phyloP scores from a whole-genome alignment of 352 stramenopile genomes.

The Bremia lactucae region DNA sequence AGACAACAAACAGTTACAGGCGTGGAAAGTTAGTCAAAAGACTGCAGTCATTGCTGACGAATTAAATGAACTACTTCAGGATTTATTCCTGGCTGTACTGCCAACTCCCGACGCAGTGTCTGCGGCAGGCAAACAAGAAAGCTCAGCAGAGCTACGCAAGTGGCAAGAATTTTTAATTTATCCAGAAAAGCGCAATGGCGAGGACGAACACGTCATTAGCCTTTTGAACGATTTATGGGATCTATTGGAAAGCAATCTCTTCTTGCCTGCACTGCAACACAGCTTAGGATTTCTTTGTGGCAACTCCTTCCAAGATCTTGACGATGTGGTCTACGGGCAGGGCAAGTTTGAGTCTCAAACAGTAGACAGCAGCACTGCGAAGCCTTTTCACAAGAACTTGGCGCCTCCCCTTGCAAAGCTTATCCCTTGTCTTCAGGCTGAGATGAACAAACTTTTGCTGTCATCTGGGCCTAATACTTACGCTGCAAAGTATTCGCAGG shows the following conservation, averaged over 20 bases:
- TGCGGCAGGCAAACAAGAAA: constrained; percentile 20
- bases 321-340: constrained; percentile 57
- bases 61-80: constrained; percentile 63
- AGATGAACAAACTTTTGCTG: constrained; percentile 61
- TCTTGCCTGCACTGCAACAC: constrained; percentile 59
- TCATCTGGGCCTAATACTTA: constrained; percentile 41
- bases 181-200: constrained; percentile 47
- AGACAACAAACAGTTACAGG: constrained; percentile 42
- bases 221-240: constrained; percentile 78
- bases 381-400: constrained; percentile 24
- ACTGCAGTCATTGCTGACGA: constrained; percentile 52
- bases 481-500: constrained; percentile 64
- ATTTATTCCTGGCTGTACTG: constrained; percentile 47
- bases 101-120: constrained; percentile 21
- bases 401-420: constrained; percentile 66
- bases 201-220: constrained; percentile 68
- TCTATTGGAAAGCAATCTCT: constrained; percentile 68
- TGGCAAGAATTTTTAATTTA: constrained; percentile 74
- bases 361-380: constrained; percentile 14
- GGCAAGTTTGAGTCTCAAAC: constrained; percentile 8
- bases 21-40: constrained; percentile 67
- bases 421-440: constrained; percentile 60
- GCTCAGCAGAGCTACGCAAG: constrained; percentile 19
- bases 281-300: constrained; percentile 62
- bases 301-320: constrained; percentile 75